Base-by-base conservation (phyloP, 2,329 filamentous ascomycete species). In the Lanzia echinophila region DNA sequence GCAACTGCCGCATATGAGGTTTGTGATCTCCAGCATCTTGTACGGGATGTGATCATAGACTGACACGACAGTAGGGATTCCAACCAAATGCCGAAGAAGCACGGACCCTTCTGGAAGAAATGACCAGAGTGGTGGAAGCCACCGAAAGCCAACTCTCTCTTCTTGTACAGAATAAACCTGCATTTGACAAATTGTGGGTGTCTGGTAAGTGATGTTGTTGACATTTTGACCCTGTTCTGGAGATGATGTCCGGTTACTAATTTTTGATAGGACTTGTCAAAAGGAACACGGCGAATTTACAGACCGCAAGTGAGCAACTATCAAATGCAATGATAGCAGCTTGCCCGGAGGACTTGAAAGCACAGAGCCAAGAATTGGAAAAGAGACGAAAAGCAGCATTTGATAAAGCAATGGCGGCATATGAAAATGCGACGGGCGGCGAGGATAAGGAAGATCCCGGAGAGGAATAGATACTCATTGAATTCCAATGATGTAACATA, bases 111-210 rank as follows among this genome's bases (percentile, higher is more conserved):
- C 24, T 50, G 13, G 24, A 33, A n/a, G 38, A 39, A 8, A 50
- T 50, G 47, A 50, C 24, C 0, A 24, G 33, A 33, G 20, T 50
- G 15, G 12, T 50, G 6, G 38, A 33, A 15, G 5, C 33, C 7
- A 50, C 47, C 13, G 47, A 50, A 38, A 19, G 12, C 6, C 47
- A 50, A 34, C 38, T 50, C 12, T 32, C 24, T 3, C 17, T 50
- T 13, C 31, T 50, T 12, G 15, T 22, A 5, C 36, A 34, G n/a
- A 43, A 17, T 1, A 50, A 50, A 42, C 47, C 47, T 1, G 47
- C 42, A 3, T 50, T 50, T 43, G 47, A 50, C 7, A 50, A 34
- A 12, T 34, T 50, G 12, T 50, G 47, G 47, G 38, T 50, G 15
- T 17, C 36, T n/a, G 47, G 47, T 50, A 42, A 2, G 34, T 39